phyloP scores from a whole-genome alignment of 495 filamentous ascomycete species.

The Podospora bellae-mahoneyi region DNA sequence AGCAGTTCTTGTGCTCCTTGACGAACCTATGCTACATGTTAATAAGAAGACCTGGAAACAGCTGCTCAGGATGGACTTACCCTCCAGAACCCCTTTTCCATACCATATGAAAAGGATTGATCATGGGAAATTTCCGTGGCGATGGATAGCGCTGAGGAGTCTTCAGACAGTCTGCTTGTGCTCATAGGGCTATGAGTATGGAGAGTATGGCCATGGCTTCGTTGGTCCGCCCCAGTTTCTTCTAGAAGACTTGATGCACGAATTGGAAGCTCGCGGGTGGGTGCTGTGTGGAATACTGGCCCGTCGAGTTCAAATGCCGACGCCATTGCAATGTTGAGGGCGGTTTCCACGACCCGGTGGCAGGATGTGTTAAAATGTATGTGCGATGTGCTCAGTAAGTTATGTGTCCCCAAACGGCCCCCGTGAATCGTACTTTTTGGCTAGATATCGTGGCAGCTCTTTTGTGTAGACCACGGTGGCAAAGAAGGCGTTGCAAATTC shows the following conservation, averaged over 20 bases:
- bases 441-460: not conserved
- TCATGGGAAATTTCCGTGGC: not conserved
- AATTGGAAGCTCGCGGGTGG: not conserved
- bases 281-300: not conserved
- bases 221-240: not conserved
- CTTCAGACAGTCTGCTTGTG: not conserved
- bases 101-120: slow-evolving; percentile 15
- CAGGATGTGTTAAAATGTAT: not conserved
- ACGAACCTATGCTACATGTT: slow-evolving; percentile 12
- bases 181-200: not conserved
- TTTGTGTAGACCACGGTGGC: not conserved
- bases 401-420: not conserved
- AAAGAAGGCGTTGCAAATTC: not conserved
- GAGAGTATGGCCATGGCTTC: not conserved
- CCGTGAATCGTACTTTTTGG: not conserved
- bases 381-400: not conserved
- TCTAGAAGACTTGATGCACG: not conserved
- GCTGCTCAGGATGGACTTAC: slow-evolving; percentile 7
- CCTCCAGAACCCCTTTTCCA: slow-evolving; percentile 25
- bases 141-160: not conserved
- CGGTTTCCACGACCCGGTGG: not conserved
- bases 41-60: not conserved
- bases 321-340: not conserved
- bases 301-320: not conserved
- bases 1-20: slow-evolving; percentile 23